These are phyloP conservation scores for Saccharomyces hybrid DNA, from an alignment of 1,139 yeast genomes.

Conservation along the genomic window DNA sequence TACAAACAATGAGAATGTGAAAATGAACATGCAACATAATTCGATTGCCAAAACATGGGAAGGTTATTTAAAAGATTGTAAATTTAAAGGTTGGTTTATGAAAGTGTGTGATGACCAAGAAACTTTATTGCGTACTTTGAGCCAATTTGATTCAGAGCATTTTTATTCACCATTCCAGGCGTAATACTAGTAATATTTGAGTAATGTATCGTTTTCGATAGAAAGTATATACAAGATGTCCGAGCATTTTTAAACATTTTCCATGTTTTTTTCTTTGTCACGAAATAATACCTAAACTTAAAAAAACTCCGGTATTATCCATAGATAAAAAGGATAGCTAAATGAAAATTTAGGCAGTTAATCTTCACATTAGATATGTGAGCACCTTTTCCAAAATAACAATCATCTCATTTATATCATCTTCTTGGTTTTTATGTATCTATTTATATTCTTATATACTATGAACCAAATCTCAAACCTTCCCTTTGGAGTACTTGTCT, in stretches of 20 bases:
- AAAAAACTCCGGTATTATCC: too few species aligned
- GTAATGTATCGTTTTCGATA: too few species aligned
- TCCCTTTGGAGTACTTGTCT: conserved; percentile 53
- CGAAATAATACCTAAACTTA: too few species aligned
- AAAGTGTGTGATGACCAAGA: conserved; percentile 19
- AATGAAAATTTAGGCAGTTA: too few species aligned
- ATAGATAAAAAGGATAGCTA: too few species aligned
- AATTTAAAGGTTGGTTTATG: conserved; percentile 30
- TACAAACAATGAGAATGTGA: conserved; percentile 11
- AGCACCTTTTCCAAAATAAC: too few species aligned
- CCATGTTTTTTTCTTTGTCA: too few species aligned
- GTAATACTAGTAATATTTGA: background rate
- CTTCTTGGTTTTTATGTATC: background rate
- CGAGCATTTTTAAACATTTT: too few species aligned
- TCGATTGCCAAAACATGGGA: conserved; percentile 61
- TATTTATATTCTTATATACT: background rate
- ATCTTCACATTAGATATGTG: too few species aligned
- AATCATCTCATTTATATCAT: too few species aligned
- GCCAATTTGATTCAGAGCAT: conserved; percentile 15
- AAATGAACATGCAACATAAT: conserved; percentile 41
- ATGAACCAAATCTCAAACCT: conserved; percentile 15
- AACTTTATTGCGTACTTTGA: conserved; percentile 15
- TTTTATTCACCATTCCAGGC: background rate
- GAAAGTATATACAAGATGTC: too few species aligned
- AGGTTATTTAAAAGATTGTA: conserved; percentile 48